phyloP scores from a whole-genome alignment of 306 rosid species.

The Trichosanthes cucumerina region DNA sequence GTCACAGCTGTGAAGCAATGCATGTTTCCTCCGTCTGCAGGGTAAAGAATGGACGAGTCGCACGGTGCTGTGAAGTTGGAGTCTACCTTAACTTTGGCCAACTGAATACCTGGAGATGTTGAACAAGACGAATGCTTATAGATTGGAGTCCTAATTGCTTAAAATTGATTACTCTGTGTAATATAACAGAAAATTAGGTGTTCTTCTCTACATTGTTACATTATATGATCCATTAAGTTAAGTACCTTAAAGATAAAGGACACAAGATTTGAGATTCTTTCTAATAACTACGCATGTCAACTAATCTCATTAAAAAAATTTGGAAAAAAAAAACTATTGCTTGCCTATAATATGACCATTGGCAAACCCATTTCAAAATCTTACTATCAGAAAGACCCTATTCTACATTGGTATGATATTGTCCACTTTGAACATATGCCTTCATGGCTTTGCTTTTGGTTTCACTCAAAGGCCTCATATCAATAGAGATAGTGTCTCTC shows the following conservation, averaged over 20 bases:
- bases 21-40: constrained; percentile 89
- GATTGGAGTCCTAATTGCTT: neutral
- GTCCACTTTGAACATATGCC: no score
- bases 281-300: neutral
- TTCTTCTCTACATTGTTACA: neutral
- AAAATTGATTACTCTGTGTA: neutral
- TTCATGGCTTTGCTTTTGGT: no score
- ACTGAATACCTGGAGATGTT: constrained; percentile 25
- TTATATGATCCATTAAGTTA: neutral
- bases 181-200: neutral
- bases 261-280: neutral
- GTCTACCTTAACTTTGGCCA: constrained; percentile 76
- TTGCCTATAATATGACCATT: neutral
- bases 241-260: neutral
- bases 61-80: constrained; percentile 65
- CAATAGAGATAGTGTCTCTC: no score
- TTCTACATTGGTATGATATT: no score
- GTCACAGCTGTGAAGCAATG: constrained; percentile 94
- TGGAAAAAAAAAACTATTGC: neutral
- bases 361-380: neutral
- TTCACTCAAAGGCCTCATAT: no score
- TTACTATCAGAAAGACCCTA: neutral
- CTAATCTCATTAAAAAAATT: neutral
- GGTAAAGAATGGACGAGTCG: constrained; percentile 66
- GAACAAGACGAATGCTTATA: neutral